Evolutionary conservation across 352 stramenopile species (phyloP).

Genomic region (Pythium diclinum): DNA sequence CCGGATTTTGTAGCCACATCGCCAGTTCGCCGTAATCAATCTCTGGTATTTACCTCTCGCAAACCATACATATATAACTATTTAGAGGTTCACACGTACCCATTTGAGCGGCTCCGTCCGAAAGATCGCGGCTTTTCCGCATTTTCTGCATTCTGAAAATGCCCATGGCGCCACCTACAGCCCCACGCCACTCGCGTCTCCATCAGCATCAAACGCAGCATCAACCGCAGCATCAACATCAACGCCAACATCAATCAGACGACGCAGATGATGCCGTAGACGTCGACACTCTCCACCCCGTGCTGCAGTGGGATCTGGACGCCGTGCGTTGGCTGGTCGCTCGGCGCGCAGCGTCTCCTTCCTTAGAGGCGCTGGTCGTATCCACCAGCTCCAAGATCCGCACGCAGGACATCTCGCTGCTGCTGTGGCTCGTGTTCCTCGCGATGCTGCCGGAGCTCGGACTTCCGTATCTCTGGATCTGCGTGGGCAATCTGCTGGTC

Average conservation of each 20-base stretch:
- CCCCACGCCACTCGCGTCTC: conserved; percentile 10
- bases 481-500: conserved; percentile 47
- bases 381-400: conserved; percentile 51
- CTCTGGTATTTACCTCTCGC: neutral
- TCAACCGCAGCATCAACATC: neutral
- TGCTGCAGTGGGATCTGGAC: conserved; percentile 58
- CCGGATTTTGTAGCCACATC: conserved; percentile 24
- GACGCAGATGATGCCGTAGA: neutral
- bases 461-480: conserved; percentile 69
- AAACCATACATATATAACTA: neutral
- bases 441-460: conserved; percentile 50
- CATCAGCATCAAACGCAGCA: neutral
- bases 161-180: neutral
- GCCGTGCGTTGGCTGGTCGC: conserved; percentile 34
- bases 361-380: conserved; percentile 40
- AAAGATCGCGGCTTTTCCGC: conserved; percentile 12
- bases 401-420: conserved; percentile 59
- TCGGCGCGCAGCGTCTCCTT: conserved; percentile 14
- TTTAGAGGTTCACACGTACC: neutral
- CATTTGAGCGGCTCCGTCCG: neutral
- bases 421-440: conserved; percentile 71
- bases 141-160: neutral
- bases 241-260: neutral
- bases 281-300: conserved; percentile 33
- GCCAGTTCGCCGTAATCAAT: conserved; percentile 1